phyloP scores from a whole-genome alignment of 352 stramenopile genomes.

The Phytophthora chlamydospora region DNA sequence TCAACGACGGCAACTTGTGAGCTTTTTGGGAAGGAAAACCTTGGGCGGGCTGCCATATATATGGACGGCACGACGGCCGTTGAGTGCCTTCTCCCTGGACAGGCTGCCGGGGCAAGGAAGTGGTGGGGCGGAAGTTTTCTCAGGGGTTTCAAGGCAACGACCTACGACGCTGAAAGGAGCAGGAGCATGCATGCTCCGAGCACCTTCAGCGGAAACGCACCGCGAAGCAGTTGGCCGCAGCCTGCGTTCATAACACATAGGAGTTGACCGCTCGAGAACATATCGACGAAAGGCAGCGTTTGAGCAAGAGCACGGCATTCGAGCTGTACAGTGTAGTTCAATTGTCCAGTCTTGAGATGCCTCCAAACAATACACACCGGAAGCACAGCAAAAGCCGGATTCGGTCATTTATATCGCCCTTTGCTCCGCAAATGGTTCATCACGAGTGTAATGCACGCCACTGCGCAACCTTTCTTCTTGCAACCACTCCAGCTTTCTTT shows the following conservation, averaged over 20 bases:
- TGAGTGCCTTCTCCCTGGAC: conserved; percentile 10
- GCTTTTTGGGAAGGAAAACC: background rate
- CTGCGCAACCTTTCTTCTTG: background rate
- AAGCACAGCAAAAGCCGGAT: background rate
- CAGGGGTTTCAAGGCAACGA: conserved; percentile 25
- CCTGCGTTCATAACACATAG: conserved; percentile 11
- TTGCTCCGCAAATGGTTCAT: no score
- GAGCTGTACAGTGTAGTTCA: conserved; percentile 15
- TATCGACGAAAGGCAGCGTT: conserved; percentile 15
- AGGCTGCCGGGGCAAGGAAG: conserved; percentile 9
- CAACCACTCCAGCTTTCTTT: background rate
- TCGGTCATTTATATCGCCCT: background rate
- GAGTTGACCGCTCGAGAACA: no score
- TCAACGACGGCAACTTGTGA: conserved; percentile 9
- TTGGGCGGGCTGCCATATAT: conserved; percentile 10
- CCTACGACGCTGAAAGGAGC: background rate
- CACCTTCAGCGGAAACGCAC: conserved; percentile 23
- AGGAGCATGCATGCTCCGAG: no score
- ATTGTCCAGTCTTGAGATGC: conserved; percentile 9
- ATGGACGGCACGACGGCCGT: conserved; percentile 16
- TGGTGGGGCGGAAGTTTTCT: conserved; percentile 30
- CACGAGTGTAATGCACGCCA: no score
- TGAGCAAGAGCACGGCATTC: conserved; percentile 21
- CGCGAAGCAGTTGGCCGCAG: background rate
- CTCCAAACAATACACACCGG: no score